Evolutionary conservation across 164 flowering plant species (phyloP), one percentile per base, ranked within the genome.

Genomic region (Vitis rupestris): DNA sequence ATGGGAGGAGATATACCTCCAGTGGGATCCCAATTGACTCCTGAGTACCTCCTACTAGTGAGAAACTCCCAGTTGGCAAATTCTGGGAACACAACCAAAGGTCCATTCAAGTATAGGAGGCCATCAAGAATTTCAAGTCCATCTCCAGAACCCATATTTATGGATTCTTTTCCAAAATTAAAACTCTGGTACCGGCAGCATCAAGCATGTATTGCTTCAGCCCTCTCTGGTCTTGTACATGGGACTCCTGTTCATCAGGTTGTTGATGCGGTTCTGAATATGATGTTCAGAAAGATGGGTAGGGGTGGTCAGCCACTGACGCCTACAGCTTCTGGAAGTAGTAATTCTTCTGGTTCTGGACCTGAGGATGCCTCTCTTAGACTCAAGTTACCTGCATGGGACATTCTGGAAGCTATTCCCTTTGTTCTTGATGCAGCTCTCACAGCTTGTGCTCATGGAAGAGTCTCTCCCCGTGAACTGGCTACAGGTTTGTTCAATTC

Each of bases 341-440:
- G 90, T 75, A 86, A 78, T 75, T 90, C 94, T 1, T 84, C 94
- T 4, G 88, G 85, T 65, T 82, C 87, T 60, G 86, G 80, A 66
- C 80, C 77, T 70, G 98, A 89, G 47, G 98, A 91, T 63, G 67
- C 77, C 44, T 76, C 76, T 57, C 17, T 72, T 16, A 83, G 87
- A 73, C 97, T 91, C 30, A 86, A 85, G 58, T 73, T 95, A 60
- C 93, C 97, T 64, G 97, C 99, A 56, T 95, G 99, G 98, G 97
- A 93, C 80, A 88, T 95, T 67, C 83, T 95, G 52, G 97, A 95
- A 86, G 99, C 97, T 75, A 87, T 87, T 73, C 99, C 99, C 17
- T 91, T 84, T 78, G 98, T 86, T 27, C 97, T 90, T 64, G 98
- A 95, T 86, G 97, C 99, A 63, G 97, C 97, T 81, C 82, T 93